A percentile compares a stretch with the other conserved stretches of the same genome.
These are phyloP conservation scores for Blastobotrys mokoenaii DNA, from an alignment of 805 yeast genomes.

Conservation along the genomic window DNA sequence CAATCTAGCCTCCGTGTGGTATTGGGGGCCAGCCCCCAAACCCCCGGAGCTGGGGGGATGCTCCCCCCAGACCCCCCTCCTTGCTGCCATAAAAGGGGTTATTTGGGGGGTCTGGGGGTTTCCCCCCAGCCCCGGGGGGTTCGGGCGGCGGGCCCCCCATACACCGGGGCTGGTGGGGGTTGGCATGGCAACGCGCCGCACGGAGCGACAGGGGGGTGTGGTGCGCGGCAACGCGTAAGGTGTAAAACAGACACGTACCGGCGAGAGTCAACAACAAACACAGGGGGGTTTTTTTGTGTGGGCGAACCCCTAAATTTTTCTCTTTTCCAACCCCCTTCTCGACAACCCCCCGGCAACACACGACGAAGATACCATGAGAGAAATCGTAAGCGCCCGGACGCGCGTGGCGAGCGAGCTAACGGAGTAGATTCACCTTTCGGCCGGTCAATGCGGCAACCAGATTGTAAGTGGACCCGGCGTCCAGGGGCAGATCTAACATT, in stretches of 20 bases:
- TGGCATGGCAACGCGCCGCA: background rate
- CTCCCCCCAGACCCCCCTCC: too few relatives aligned
- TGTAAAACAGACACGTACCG: background rate
- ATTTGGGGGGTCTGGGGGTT: too few relatives aligned
- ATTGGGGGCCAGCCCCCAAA: too few relatives aligned
- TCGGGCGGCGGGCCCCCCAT: too few relatives aligned
- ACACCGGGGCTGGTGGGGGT: too few relatives aligned
- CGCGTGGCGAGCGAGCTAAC: background rate
- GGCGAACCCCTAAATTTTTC: background rate
- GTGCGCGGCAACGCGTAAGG: background rate
- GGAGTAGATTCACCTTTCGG: conserved; percentile 67
- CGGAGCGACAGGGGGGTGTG: background rate
- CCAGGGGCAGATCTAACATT: background rate
- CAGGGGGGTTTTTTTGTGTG: background rate
- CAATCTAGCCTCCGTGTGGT: too few relatives aligned
- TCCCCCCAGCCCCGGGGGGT: too few relatives aligned
- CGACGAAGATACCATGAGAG: conserved; percentile 18
- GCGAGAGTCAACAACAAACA: background rate
- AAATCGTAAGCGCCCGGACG: conserved; percentile 10
- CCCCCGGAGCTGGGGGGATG: too few relatives aligned
- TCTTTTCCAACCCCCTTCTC: background rate
- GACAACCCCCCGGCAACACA: background rate
- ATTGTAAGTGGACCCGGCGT: conserved; percentile 30
- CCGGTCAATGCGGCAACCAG: conserved; percentile 99
- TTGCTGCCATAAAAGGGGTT: too few relatives aligned